phyloP scores from a whole-genome alignment of 2,329 filamentous ascomycete genomes.

The Zymoseptoria tritici region DNA sequence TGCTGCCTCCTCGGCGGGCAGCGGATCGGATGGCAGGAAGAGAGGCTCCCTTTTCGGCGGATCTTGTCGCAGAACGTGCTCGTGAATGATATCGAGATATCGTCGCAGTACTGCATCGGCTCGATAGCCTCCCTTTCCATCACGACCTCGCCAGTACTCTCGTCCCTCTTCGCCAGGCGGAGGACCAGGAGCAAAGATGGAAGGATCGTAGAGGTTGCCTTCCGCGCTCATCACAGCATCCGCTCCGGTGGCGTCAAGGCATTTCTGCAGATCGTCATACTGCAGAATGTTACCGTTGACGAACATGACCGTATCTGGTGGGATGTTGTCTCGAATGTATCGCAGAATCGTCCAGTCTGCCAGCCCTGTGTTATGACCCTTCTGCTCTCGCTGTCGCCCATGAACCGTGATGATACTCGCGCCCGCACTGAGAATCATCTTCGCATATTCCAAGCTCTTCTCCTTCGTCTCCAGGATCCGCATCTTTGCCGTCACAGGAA shows the following conservation, averaged over 20 bases:
- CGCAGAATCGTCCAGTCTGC: constrained; percentile 86
- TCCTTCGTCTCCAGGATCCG: constrained; percentile 80
- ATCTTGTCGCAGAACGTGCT: constrained; percentile 59
- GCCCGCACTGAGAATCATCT: constrained; percentile 76
- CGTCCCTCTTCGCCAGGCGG: constrained; percentile 56
- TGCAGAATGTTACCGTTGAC: constrained; percentile 93
- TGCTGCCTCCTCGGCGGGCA: constrained; percentile 28
- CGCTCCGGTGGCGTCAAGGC: constrained; percentile 74
- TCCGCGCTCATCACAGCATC: constrained; percentile 96
- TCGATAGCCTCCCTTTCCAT: constrained; percentile 76
- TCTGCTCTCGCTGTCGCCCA: constrained; percentile 81
- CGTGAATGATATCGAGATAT: constrained; percentile 85
- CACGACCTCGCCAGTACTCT: constrained; percentile 78
- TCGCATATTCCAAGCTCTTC: constrained; percentile 79
- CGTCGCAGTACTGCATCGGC: constrained; percentile 80
- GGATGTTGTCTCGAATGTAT: constrained; percentile 74
- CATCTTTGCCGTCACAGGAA: constrained; percentile 94
- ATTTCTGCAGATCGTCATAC: constrained; percentile 66
- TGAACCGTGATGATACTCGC: constrained; percentile 93
- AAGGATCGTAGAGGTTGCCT: constrained; percentile 86
- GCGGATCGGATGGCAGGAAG: constrained; percentile 56
- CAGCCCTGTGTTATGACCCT: constrained; percentile 87
- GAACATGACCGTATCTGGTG: constrained; percentile 83
- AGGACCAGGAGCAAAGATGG: constrained; percentile 69
- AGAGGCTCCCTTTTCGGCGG: constrained; percentile 64